Conservation (phyloP, 2,329 filamentous ascomycete genomes). For the Purpureocillium lavendulum region DNA sequence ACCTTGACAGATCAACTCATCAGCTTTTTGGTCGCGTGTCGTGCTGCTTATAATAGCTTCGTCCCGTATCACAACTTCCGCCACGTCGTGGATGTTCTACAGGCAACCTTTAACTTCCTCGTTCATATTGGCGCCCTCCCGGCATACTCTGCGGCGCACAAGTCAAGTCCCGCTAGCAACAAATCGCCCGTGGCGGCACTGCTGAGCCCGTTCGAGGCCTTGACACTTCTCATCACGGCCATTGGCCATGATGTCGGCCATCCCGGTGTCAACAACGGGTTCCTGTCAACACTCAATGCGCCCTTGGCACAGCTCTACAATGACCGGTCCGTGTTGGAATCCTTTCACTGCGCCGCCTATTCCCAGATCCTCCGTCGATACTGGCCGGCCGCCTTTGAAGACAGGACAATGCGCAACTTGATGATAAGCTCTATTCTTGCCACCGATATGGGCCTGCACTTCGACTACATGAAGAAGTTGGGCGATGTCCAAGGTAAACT, state of each 20-base stretch:
- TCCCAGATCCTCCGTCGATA: conserved; percentile 90
- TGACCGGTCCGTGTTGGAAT: conserved; percentile 91
- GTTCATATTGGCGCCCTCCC: conserved; percentile 70
- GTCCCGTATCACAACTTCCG: conserved; percentile 98
- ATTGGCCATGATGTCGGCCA: conserved; percentile 97
- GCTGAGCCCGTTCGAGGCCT: conserved; percentile 76
- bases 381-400: conserved; percentile 77
- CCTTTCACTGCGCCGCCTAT: conserved; percentile 94
- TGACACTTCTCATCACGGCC: conserved; percentile 87
- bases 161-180: conserved; percentile 18
- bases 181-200: conserved; percentile 64
- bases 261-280: conserved; percentile 96
- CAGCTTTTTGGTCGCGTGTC: conserved; percentile 78
- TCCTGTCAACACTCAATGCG: conserved; percentile 83
- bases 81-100: conserved; percentile 91
- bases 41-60: conserved; percentile 91
- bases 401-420: conserved; percentile 71
- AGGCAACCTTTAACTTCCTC: conserved; percentile 87
- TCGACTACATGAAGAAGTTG: conserved; percentile 90
- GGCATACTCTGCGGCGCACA: conserved; percentile 44
- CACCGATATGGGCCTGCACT: conserved; percentile 95
- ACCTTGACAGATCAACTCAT: conserved; percentile 60
- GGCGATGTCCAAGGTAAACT: conserved; percentile 74
- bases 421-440: conserved; percentile 98
- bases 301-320: conserved; percentile 94